Percentiles rank a stretch among this genome's conserved stretches.
Conservation (phyloP, 345 rosid genomes). For the Euphorbia pulcherrima region DNA sequence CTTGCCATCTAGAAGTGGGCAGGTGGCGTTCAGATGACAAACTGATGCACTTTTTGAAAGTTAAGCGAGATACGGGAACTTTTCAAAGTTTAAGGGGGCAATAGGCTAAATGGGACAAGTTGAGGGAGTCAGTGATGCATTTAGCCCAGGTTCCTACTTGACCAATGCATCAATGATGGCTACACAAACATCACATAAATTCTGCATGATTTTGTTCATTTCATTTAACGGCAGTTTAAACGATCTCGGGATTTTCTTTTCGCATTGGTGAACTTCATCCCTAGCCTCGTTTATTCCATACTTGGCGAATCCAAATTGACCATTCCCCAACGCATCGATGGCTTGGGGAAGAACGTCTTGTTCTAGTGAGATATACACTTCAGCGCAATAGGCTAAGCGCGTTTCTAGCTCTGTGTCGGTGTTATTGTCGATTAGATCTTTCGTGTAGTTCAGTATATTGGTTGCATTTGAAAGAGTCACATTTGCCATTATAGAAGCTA, state of each 20-base stretch:
- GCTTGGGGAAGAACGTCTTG: constrained; percentile 78
- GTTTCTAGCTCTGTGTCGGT: constrained; percentile 52
- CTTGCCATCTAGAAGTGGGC: too few relatives aligned
- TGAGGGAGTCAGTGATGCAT: too few relatives aligned
- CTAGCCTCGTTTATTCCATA: constrained; percentile 54
- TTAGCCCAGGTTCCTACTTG: constrained; percentile 18
- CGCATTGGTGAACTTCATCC: constrained; percentile 55
- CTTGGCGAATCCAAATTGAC: constrained; percentile 55
- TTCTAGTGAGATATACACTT: constrained; percentile 69
- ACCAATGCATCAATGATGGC: constrained; percentile 49
- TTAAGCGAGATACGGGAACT: too few relatives aligned
- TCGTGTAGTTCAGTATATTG: constrained; percentile 46
- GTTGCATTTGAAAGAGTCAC: constrained; percentile 49
- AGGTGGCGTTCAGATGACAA: too few relatives aligned
- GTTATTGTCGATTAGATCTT: constrained; percentile 32
- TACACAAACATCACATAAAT: constrained; percentile 56
- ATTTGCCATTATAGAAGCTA: constrained; percentile 43
- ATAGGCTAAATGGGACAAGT: too few relatives aligned
- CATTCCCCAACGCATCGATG: constrained; percentile 47
- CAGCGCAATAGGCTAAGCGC: constrained; percentile 65
- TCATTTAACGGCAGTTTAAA: constrained; percentile 33
- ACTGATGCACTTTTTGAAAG: too few relatives aligned
- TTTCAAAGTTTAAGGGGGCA: too few relatives aligned
- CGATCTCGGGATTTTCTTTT: constrained; percentile 39
- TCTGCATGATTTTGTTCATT: constrained; percentile 45